A percentile compares a stretch with the other conserved stretches of the same genome.
phyloP scores from a whole-genome alignment of 768 basidiomycete species.

The Butyriboletus loyo region DNA sequence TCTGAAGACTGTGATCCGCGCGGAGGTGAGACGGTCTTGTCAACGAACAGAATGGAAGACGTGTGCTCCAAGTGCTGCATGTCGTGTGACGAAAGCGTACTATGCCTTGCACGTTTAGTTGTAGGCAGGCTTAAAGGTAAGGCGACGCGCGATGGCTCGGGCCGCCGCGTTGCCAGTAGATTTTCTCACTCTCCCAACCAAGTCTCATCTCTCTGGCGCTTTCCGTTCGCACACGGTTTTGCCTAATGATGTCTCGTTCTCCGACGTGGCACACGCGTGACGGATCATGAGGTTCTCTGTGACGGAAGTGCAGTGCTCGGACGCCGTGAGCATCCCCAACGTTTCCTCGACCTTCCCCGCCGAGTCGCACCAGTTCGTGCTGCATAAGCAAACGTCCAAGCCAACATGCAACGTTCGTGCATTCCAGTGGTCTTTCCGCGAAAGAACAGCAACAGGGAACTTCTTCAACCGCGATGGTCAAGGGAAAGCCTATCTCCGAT shows the following conservation, averaged over 20 bases:
- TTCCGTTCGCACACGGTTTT: background rate
- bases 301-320: background rate
- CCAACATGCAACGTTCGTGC: background rate
- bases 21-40: background rate
- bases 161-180: no score
- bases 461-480: background rate
- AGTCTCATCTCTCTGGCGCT: background rate
- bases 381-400: background rate
- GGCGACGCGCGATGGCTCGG: background rate
- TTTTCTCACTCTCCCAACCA: background rate
- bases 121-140: background rate
- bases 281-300: background rate
- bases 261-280: background rate
- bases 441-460: constrained; percentile 2
- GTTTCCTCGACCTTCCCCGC: constrained; percentile 3
- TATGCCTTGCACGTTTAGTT: constrained; percentile 7
- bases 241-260: background rate
- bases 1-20: constrained; percentile 18
- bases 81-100: constrained; percentile 1
- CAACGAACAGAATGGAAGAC: constrained; percentile 20
- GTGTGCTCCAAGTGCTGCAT: constrained; percentile 4
- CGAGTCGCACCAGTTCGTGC: constrained; percentile 11
- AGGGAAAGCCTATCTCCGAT: constrained; percentile 32
- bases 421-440: constrained; percentile 5
- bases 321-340: background rate